Base-by-base conservation (phyloP, 176 grass and related monocot species). In the Hyparrhenia diplandra region DNA sequence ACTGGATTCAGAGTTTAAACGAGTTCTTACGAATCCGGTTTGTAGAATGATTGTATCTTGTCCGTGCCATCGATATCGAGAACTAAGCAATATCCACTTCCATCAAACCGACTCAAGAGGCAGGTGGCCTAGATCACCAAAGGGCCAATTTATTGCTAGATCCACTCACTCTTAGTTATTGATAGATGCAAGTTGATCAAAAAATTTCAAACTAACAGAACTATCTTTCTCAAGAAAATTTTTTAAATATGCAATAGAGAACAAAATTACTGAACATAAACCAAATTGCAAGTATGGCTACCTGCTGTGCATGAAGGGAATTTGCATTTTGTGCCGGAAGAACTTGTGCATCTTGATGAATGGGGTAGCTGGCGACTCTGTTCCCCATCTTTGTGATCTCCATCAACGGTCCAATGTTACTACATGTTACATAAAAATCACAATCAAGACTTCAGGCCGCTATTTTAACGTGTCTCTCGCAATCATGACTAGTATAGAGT, bases 351-450 rank as follows among this genome's bases (percentile, higher is more conserved):
- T 93, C 83, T 76, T 95, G 96, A 80, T 95, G 92, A 55, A 84
- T 67, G 80, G 88, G 90, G 61, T 95, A 87, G 55, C 72, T 72
- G 79, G 67, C 77, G 45, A 32, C 87, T 87, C 88, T 91, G 64
- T 65, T 95, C 29, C 90, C 87, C 69, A 70, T 86, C 88, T 99
- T 99, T 31, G 77, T 91, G 73, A 95, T 85, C 69, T 91, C 96
- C 63, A 86, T 72, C 74, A 99, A 85, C 14, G 64, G 77, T 32
- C 88, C 92, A 90, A 95, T 69, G 59, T 89, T 99, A 81, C 90
- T 94, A 77, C 30, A 77, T 29, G n/a, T 83, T 63, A 77, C 71
- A 86, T 83, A n/a, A 86, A 82, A 77, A 79, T 64, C n/a, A 41
- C 24, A 69, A 88, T 68, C 39, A 83, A 34, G n/a, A 58, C 2